Percentiles rank a stretch among this genome's conserved stretches.
Evolutionary conservation across 345 rosid genomes (phyloP).

Genomic region (Crucihimalaya himalaica): DNA sequence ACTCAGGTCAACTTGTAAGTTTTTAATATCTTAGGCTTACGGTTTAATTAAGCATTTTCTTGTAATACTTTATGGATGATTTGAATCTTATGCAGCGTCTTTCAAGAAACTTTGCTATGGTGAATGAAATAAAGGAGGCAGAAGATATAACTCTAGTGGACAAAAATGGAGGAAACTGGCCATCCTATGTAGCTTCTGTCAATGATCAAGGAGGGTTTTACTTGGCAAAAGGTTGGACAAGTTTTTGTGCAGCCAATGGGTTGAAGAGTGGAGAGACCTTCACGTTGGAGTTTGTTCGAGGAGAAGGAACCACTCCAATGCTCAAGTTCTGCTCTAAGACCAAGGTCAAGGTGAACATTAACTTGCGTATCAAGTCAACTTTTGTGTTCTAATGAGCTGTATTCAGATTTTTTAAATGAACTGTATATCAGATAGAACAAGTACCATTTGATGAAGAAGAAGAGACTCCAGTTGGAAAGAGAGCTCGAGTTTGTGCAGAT

Average conservation of each 20-base stretch:
- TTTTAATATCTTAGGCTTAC: too few species aligned
- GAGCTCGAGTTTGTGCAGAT: background rate
- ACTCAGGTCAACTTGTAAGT: too few species aligned
- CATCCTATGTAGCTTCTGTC: background rate
- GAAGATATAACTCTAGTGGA: background rate
- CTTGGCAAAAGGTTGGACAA: background rate
- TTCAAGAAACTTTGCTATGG: background rate
- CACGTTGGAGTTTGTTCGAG: slow-evolving; percentile 16
- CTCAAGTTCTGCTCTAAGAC: slow-evolving; percentile 3
- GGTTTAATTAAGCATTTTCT: too few species aligned
- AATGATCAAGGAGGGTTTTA: background rate
- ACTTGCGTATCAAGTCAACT: too few species aligned
- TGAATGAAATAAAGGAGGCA: background rate
- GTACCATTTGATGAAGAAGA: background rate
- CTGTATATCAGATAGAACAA: too few species aligned
- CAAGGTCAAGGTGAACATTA: background rate
- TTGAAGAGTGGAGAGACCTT: background rate
- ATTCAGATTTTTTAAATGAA: too few species aligned
- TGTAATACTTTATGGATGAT: background rate
- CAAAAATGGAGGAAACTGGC: slow-evolving; percentile 12
- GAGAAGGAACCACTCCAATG: slow-evolving; percentile 2
- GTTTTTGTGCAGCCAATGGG: too few species aligned
- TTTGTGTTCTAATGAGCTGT: too few species aligned
- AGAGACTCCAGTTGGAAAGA: background rate
- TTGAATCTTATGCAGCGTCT: slow-evolving; percentile 19